phyloP scores from a whole-genome alignment of 371 early-diverging fungal species.

The Umbelopsis sp. region DNA sequence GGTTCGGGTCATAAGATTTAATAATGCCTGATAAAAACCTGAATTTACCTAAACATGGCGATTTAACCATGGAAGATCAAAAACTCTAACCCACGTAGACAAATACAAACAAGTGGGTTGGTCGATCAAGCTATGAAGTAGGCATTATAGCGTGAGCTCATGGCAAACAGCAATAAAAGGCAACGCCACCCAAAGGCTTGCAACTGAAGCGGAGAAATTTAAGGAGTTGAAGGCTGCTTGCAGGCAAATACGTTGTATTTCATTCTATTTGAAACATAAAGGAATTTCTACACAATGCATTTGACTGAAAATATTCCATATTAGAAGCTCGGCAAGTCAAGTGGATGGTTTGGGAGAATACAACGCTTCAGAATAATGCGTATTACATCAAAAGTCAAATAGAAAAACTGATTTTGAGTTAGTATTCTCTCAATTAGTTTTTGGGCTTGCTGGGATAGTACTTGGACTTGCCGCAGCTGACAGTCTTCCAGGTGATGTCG shows the following conservation, averaged over 20 bases:
- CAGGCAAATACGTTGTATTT: background rate
- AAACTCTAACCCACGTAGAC: background rate
- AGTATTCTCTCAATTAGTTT: background rate
- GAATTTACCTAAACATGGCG: background rate
- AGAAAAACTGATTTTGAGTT: background rate
- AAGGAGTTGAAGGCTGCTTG: background rate
- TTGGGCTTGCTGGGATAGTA: conserved; percentile 20
- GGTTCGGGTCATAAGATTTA: no score
- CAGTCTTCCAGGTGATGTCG: conserved; percentile 48
- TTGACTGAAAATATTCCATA: background rate
- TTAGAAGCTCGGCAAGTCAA: background rate
- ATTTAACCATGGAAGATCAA: background rate
- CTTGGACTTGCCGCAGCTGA: conserved; percentile 33
- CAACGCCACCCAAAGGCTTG: background rate
- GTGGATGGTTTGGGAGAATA: background rate
- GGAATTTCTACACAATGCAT: background rate
- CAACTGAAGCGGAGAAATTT: background rate
- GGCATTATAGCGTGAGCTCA: background rate
- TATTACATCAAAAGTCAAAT: background rate
- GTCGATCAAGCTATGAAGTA: background rate
- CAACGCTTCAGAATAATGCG: background rate
- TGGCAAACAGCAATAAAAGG: background rate
- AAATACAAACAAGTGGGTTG: no score
- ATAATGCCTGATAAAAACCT: background rate
- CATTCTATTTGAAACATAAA: background rate